These are phyloP conservation scores for Metschnikowia vanudenii DNA, from an alignment of 805 yeast genomes.

Conservation along the genomic window DNA sequence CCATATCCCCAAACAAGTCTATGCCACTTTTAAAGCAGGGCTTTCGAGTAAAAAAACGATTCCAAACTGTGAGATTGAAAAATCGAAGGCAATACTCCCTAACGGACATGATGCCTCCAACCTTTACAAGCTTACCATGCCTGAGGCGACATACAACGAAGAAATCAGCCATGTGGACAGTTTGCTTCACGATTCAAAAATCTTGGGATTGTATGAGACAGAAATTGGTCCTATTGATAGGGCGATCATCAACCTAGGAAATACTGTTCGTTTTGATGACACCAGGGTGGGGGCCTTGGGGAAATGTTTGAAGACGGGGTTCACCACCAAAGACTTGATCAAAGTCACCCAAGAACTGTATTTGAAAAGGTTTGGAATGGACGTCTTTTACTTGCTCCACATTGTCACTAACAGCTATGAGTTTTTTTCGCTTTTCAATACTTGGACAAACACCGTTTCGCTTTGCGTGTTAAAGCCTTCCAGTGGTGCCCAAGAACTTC, in stretches of 20 bases:
- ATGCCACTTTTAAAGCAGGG: conserved; percentile 59
- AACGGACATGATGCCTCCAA: conserved; percentile 55
- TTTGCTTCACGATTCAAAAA: conserved; percentile 56
- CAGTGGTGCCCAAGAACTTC: conserved; percentile 60
- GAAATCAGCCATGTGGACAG: conserved; percentile 61
- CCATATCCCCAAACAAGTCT: conserved; percentile 72
- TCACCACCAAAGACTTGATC: conserved; percentile 58
- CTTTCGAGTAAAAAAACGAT: conserved; percentile 40
- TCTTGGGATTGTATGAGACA: conserved; percentile 75
- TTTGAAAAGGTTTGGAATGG: conserved; percentile 53
- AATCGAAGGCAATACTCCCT: conserved; percentile 64
- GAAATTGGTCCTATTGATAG: conserved; percentile 66
- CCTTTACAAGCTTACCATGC: conserved; percentile 64
- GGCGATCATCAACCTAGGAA: conserved; percentile 76
- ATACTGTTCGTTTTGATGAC: conserved; percentile 66
- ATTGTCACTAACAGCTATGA: conserved; percentile 72
- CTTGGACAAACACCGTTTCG: conserved; percentile 53
- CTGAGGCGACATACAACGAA: conserved; percentile 57
- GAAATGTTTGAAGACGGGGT: conserved; percentile 81
- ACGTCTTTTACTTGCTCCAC: conserved; percentile 65
- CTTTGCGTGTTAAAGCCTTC: conserved; percentile 70
- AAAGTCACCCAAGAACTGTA: conserved; percentile 51
- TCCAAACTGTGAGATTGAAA: conserved; percentile 54
- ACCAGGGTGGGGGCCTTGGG: conserved; percentile 80
- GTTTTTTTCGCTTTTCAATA: conserved; percentile 62